A percentile compares a stretch with the other conserved stretches of the same genome.
Evolutionary conservation across 2,329 filamentous ascomycete species (phyloP).

Genomic region (Cercospora brassicicola): DNA sequence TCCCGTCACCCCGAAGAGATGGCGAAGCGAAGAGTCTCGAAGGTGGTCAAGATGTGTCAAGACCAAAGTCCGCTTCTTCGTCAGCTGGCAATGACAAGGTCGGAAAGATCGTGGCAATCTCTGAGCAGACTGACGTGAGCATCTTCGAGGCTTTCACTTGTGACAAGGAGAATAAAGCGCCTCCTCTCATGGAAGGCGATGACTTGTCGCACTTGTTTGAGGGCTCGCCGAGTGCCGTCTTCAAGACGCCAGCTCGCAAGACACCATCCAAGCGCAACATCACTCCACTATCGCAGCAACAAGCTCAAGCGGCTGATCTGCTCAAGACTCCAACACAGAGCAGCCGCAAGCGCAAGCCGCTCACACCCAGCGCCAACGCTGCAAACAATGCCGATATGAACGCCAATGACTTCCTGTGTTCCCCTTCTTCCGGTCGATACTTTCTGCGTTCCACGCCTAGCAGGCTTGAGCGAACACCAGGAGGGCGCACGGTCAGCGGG

Average conservation of each 20-base stretch:
- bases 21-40: constrained; percentile 62
- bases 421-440: constrained; percentile 38
- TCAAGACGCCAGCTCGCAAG: constrained; percentile 54
- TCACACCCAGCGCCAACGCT: constrained; percentile 35
- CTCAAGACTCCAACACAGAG: constrained; percentile 49
- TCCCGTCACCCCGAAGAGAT: constrained; percentile 72
- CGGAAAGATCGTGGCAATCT: constrained; percentile 19
- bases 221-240: constrained; percentile 57
- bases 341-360: constrained; percentile 38
- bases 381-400: constrained; percentile 28
- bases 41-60: constrained; percentile 40
- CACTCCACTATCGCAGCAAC: constrained; percentile 52
- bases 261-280: constrained; percentile 53
- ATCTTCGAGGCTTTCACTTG: constrained; percentile 43
- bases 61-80: constrained; percentile 18
- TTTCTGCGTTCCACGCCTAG: constrained; percentile 44
- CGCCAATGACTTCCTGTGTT: constrained; percentile 41
- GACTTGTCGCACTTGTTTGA: constrained; percentile 66
- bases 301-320: constrained; percentile 40
- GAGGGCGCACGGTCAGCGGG: constrained; percentile 31
- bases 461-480: constrained; percentile 39
- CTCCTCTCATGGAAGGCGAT: constrained; percentile 50
- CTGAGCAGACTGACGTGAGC: constrained; percentile 26
- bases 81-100: constrained; percentile 10
- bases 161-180: constrained; percentile 61